Conservation (phyloP, 2,329 filamentous ascomycete species). For the Aspergillus ustus region DNA sequence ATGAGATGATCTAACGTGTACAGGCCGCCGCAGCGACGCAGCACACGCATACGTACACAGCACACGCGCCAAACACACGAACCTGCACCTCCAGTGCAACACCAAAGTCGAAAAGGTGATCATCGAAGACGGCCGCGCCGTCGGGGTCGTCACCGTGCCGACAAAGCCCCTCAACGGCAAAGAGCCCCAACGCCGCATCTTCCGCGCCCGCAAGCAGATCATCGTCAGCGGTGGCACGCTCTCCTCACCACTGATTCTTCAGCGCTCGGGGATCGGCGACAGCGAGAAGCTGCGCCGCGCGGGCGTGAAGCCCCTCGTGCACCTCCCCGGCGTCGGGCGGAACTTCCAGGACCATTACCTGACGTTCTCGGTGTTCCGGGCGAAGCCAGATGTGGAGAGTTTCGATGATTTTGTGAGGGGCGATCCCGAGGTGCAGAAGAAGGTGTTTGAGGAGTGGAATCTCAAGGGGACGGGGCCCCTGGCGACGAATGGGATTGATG, state of each 20-base stretch:
- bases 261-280: constrained; percentile 75
- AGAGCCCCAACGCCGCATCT: constrained; percentile 59
- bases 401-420: constrained; percentile 82
- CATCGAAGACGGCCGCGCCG: constrained; percentile 72
- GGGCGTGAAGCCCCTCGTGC: constrained; percentile 70
- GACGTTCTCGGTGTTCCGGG: constrained; percentile 71
- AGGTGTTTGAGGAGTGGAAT: constrained; percentile 77
- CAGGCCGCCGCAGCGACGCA: constrained; percentile 74
- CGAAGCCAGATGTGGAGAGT: constrained; percentile 74
- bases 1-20: constrained; percentile 40
- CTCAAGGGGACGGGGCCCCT: constrained; percentile 77
- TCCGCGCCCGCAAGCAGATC: constrained; percentile 73
- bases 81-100: constrained; percentile 74
- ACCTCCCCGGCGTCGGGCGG: constrained; percentile 73
- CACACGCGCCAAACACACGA: constrained; percentile 70
- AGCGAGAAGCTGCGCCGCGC: constrained; percentile 70
- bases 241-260: constrained; percentile 74
- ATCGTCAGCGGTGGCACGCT: constrained; percentile 74
- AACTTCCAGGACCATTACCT: constrained; percentile 81
- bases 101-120: constrained; percentile 80
- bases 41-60: constrained; percentile 80
- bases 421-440: constrained; percentile 72
- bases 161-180: constrained; percentile 69
- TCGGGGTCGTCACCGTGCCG: constrained; percentile 71
- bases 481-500: constrained; percentile 78